These are phyloP conservation scores for Cladosporium sphaerospermum DNA, from an alignment of 2,329 filamentous ascomycete genomes.

Conservation along the genomic window DNA sequence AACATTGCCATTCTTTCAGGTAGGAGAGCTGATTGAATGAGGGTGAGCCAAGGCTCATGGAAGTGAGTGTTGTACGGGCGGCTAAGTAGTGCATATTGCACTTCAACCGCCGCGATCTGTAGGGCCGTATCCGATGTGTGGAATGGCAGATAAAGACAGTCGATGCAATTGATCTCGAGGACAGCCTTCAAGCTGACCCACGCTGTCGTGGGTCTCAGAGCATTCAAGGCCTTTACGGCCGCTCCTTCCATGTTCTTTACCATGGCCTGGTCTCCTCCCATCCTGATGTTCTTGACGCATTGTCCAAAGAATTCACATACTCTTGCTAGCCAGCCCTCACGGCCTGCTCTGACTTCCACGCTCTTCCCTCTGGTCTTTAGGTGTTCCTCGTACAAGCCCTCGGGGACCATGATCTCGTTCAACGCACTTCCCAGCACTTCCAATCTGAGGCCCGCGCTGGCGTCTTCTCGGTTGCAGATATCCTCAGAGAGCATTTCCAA, in stretches of 20 bases:
- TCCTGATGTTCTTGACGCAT: constrained; percentile 51
- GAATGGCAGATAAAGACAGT: constrained; percentile 64
- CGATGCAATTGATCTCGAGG: constrained; percentile 62
- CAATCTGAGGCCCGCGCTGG: constrained; percentile 74
- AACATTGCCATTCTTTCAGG: constrained; percentile 27
- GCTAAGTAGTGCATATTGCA: constrained; percentile 33
- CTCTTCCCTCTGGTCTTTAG: constrained; percentile 59
- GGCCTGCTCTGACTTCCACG: constrained; percentile 65
- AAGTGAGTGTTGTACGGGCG: constrained; percentile 56
- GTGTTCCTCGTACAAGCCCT: constrained; percentile 64
- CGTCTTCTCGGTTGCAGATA: constrained; percentile 81
- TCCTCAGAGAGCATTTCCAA: constrained; percentile 92
- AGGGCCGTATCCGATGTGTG: constrained; percentile 64
- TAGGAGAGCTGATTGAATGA: constrained; percentile 24
- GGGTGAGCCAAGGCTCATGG: constrained; percentile 46
- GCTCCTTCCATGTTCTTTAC: constrained; percentile 47
- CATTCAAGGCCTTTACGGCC: constrained; percentile 68
- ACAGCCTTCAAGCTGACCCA: constrained; percentile 87
- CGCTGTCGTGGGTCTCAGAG: constrained; percentile 70
- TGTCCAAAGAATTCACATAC: constrained; percentile 67
- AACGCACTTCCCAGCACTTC: constrained; percentile 80
- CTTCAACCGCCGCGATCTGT: constrained; percentile 56
- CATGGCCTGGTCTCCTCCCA: constrained; percentile 52
- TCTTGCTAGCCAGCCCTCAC: constrained; percentile 81
- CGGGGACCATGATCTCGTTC: constrained; percentile 88